A percentile compares a stretch with the other conserved stretches of the same genome.
Conservation (phyloP, 2,329 filamentous ascomycete genomes). For the Cercospora sp. region DNA sequence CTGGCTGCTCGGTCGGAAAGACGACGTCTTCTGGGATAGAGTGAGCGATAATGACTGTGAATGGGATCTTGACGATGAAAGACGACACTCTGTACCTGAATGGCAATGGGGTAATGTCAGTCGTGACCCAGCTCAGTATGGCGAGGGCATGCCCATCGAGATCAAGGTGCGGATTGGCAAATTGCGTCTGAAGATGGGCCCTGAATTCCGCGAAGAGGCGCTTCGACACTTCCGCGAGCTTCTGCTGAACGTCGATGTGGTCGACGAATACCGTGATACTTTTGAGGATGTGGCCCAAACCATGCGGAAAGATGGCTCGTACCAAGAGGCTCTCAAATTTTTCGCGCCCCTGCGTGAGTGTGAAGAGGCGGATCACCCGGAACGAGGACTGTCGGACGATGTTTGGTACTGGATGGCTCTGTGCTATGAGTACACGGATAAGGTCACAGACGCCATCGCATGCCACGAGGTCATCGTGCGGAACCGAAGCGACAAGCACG, state of each 20-base stretch:
- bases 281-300: constrained; percentile 69
- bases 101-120: constrained; percentile 55
- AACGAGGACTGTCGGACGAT: constrained; percentile 43
- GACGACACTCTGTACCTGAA: constrained; percentile 62
- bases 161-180: constrained; percentile 80
- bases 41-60: constrained; percentile 74
- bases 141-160: constrained; percentile 72
- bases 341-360: constrained; percentile 51
- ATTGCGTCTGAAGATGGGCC: constrained; percentile 71
- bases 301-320: constrained; percentile 53
- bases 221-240: constrained; percentile 53
- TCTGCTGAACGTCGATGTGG: constrained; percentile 64
- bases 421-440: constrained; percentile 67
- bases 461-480: constrained; percentile 70
- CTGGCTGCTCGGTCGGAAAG: constrained; percentile 75
- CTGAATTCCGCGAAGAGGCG: constrained; percentile 66
- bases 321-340: constrained; percentile 59
- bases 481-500: constrained; percentile 22
- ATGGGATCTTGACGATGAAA: constrained; percentile 75
- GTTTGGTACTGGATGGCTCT: constrained; percentile 59
- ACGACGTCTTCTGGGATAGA: constrained; percentile 76
- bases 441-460: constrained; percentile 70
- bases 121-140: constrained; percentile 62
- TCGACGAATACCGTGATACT: constrained; percentile 73
- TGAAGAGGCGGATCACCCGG: constrained; percentile 41